A percentile compares a stretch with the other conserved stretches of the same genome.
Evolutionary conservation across 2,329 filamentous ascomycete species (phyloP).

Genomic region (Fusarium fracticaudum): DNA sequence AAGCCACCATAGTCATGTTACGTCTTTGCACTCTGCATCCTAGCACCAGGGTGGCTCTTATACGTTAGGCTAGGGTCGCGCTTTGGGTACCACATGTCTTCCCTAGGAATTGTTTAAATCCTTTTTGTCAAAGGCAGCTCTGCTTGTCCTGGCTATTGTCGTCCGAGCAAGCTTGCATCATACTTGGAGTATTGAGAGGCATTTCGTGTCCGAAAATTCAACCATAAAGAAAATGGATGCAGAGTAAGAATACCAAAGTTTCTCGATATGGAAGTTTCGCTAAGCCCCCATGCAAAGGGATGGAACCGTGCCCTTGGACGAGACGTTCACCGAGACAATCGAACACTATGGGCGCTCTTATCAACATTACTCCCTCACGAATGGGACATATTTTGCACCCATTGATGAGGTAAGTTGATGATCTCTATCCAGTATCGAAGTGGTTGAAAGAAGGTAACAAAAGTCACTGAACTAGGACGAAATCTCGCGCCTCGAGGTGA

Average conservation of each 20-base stretch:
- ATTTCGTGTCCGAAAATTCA: conserved; percentile 1
- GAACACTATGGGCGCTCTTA: conserved; percentile 71
- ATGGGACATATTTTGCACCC: conserved; percentile 73
- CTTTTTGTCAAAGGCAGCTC: conserved; percentile 29
- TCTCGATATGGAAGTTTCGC: conserved; percentile 20
- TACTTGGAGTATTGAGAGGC: conserved; percentile 11
- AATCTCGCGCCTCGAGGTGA: conserved; percentile 69
- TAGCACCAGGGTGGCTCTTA: conserved; percentile 43
- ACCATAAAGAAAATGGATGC: conserved; percentile 41
- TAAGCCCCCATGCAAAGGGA: conserved; percentile 51
- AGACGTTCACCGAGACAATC: conserved; percentile 66
- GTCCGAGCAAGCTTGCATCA: background rate
- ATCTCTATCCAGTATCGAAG: background rate
- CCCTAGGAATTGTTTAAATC: conserved; percentile 37
- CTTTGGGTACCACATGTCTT: conserved; percentile 46
- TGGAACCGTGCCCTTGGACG: conserved; percentile 64
- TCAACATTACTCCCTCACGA: conserved; percentile 73
- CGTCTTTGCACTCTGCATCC: conserved; percentile 40
- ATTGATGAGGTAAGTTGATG: conserved; percentile 71
- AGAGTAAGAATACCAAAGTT: conserved; percentile 43
- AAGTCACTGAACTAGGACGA: conserved; percentile 67
- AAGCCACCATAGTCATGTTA: conserved; percentile 39
- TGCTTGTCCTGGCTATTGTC: conserved; percentile 21
- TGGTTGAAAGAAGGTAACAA: conserved; percentile 17
- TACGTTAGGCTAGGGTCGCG: conserved; percentile 46